Evolutionary conservation across 2,329 filamentous ascomycete species (phyloP), one percentile per base, ranked within the genome.

Genomic region (Beauveria sp.): DNA sequence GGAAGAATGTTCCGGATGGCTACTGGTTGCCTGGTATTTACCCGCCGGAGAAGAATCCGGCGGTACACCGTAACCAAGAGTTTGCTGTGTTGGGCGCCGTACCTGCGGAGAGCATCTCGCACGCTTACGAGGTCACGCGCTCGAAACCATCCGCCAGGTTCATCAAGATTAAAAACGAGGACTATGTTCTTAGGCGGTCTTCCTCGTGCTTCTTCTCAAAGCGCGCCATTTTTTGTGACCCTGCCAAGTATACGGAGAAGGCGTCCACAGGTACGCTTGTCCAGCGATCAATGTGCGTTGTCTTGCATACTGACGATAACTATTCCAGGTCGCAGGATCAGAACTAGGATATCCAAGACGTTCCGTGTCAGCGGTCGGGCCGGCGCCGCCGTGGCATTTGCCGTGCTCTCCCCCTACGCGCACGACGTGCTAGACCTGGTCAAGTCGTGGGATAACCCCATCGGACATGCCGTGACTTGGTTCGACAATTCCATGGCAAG

Each of bases 11-110:
- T 10, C 61, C 61, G 1, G 20, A 56, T 12, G 63, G 63, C 12
- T 63, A 59, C 59, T 63, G 59, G 55, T 44, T 64, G 14, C 63
- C 63, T 6, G 63, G 43, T 1, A 26, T 62, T 3, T 63, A 55
- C 40, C 12, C 16, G 24, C 52, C 40, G 18, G 24, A 12, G 22
- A 55, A 44, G 52, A 43, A 55, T 18, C 52, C 52, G 1, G 52
- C 52, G 2, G 37, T 55, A 6, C 7, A 16, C 24, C 52, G 52
- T 24, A 55, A 55, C 24, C 52, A 55, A 12, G 52, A 55, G 40
- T 55, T 55, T 55, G 52, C 52, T 7, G 52, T 55, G 9, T 24
- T 26, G 9, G 52, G 52, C 9, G 16, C 52, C 5, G 52, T 55
- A 2, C 52, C 9, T 24, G 37, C 52, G 16, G 10, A 40, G 37